Evolutionary conservation across 306 rosid genomes (phyloP).

Genomic region (Arachis hypogaea): DNA sequence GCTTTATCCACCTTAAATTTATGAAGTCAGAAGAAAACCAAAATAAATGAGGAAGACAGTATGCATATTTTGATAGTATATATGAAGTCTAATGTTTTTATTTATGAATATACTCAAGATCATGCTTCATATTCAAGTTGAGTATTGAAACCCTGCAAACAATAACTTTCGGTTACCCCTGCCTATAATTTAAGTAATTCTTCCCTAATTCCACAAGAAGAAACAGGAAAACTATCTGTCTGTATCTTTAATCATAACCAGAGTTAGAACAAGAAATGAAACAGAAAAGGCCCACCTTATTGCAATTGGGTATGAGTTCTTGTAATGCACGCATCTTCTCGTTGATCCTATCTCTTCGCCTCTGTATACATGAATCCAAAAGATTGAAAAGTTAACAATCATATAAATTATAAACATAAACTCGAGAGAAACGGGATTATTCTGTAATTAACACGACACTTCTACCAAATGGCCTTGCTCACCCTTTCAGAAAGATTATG

Average conservation of each 20-base stretch:
- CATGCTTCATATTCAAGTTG: conserved; percentile 25
- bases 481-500: conserved; percentile 99
- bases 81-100: conserved; percentile 18
- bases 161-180: conserved; percentile 33
- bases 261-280: background rate
- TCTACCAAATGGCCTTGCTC: conserved; percentile 43
- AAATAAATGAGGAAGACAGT: conserved; percentile 38
- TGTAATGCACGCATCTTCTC: conserved; percentile 98
- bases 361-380: conserved; percentile 53
- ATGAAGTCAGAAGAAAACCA: conserved; percentile 40
- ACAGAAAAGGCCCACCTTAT: conserved; percentile 60
- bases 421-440: conserved; percentile 21
- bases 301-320: conserved; percentile 98
- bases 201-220: conserved; percentile 31
- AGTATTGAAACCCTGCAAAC: conserved; percentile 27
- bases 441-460: conserved; percentile 11
- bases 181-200: conserved; percentile 16
- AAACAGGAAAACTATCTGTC: conserved; percentile 25
- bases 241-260: background rate
- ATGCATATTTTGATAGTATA: conserved; percentile 1
- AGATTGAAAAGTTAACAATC: conserved; percentile 17
- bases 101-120: conserved; percentile 15
- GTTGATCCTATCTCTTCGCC: conserved; percentile 95
- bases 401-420: background rate
- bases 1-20: conserved; percentile 90